phyloP scores from a whole-genome alignment of 768 basidiomycete species.

The Serendipita vermifera region DNA sequence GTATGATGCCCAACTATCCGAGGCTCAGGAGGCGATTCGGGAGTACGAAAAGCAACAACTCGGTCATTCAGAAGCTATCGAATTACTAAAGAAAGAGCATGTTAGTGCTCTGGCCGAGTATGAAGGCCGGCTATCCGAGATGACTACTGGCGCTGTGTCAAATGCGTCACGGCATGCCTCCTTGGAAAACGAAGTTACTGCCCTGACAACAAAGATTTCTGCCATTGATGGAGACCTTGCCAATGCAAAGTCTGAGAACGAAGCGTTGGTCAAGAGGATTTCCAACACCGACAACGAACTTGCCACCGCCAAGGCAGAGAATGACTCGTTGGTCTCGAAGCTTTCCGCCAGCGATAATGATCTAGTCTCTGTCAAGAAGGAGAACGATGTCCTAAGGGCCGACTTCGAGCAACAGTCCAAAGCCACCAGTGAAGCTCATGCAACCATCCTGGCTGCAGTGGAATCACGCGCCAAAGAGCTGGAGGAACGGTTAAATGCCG shows the following conservation, averaged over 20 bases:
- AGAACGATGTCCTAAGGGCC: too few species aligned
- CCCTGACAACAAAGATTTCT: background rate
- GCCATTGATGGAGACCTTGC: background rate
- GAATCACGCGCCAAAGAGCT: background rate
- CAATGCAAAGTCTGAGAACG: background rate
- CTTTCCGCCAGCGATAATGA: too few species aligned
- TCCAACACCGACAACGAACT: too few species aligned
- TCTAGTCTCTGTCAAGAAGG: too few species aligned
- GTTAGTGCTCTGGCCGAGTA: background rate
- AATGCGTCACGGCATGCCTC: background rate
- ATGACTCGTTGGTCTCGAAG: too few species aligned
- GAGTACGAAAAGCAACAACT: background rate
- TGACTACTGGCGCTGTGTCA: background rate
- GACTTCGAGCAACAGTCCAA: background rate
- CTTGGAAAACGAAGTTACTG: background rate
- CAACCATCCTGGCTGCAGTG: background rate
- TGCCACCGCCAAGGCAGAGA: too few species aligned
- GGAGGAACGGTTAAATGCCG: background rate
- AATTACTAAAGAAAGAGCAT: background rate
- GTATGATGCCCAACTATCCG: background rate
- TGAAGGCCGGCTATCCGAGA: conserved; percentile 1
- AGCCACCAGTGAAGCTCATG: background rate
- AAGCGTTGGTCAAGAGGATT: background rate
- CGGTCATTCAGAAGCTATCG: background rate
- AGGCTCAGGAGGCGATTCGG: background rate